Percentiles rank a stretch among this genome's conserved stretches.
Conservation (phyloP, 179 eudicot genomes). For the Actinidia arguta region DNA sequence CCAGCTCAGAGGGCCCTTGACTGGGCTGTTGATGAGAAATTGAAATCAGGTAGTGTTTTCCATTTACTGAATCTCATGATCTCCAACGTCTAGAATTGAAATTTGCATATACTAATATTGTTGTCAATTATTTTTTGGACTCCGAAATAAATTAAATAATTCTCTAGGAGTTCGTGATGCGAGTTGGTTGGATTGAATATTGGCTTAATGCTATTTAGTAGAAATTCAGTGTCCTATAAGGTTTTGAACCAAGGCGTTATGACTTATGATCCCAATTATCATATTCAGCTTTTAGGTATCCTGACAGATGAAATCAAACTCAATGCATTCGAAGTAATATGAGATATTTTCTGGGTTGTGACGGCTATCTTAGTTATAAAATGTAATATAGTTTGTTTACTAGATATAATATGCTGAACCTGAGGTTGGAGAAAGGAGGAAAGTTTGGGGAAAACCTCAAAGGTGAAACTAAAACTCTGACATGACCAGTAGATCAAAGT, state of each 20-base stretch:
- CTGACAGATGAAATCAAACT: background rate
- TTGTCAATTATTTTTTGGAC: background rate
- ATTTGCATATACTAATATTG: background rate
- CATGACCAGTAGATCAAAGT: background rate
- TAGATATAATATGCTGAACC: background rate
- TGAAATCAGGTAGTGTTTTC: conserved; percentile 64
- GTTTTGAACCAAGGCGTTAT: background rate
- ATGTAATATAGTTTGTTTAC: background rate
- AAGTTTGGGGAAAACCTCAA: background rate
- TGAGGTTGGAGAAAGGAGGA: conserved; percentile 1
- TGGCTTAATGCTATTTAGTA: conserved; percentile 11
- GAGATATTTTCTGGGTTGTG: background rate
- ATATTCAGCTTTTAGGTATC: conserved; percentile 3
- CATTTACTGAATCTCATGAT: background rate
- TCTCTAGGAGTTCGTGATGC: background rate
- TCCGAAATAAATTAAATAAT: background rate
- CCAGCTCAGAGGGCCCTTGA: conserved; percentile 84
- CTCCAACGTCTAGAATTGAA: background rate
- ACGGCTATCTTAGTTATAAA: background rate
- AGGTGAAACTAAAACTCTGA: background rate
- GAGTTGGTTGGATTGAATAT: background rate
- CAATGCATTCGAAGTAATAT: background rate
- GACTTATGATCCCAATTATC: background rate
- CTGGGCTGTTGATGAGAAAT: conserved; percentile 74
- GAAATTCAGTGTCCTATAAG: background rate